Percentiles rank a stretch among this genome's conserved stretches.
These are phyloP conservation scores for Immersiella caudata DNA, from an alignment of 495 filamentous ascomycete species.

Conservation along the genomic window DNA sequence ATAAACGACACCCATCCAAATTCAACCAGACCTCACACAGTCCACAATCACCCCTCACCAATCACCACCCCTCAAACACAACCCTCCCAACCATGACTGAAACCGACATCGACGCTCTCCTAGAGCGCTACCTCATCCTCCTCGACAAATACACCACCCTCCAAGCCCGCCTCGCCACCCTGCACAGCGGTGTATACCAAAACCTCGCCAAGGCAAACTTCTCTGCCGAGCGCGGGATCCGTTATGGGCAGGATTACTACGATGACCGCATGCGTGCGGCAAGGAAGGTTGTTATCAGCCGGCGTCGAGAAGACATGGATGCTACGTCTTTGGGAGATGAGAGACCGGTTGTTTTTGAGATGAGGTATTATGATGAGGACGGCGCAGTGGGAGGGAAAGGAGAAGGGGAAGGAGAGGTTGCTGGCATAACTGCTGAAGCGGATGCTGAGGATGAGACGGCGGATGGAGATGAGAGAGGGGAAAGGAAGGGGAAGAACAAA, in stretches of 20 bases:
- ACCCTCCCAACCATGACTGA: background rate
- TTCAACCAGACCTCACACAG: background rate
- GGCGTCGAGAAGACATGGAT: background rate
- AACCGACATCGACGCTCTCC: conserved; percentile 59
- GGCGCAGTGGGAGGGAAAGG: background rate
- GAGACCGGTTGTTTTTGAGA: background rate
- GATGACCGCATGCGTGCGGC: conserved; percentile 72
- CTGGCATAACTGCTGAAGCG: background rate
- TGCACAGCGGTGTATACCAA: conserved; percentile 58
- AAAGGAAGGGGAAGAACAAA: background rate
- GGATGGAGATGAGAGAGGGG: conserved; percentile 3
- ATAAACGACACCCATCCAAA: background rate
- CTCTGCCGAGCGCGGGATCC: conserved; percentile 60
- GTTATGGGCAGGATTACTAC: conserved; percentile 68
- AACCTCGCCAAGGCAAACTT: conserved; percentile 73
- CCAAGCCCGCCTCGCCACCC: conserved; percentile 54
- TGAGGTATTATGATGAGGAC: background rate
- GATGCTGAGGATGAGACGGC: background rate
- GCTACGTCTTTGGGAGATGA: conserved; percentile 3
- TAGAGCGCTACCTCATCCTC: conserved; percentile 69
- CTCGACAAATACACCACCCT: conserved; percentile 71
- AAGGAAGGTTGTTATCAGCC: conserved; percentile 37
- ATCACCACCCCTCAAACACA: background rate
- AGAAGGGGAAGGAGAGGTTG: background rate
- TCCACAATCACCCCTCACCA: conserved; percentile 1